Evolutionary conservation across 2,329 filamentous ascomycete genomes (phyloP).

Genomic region (Monosporascus sp.): DNA sequence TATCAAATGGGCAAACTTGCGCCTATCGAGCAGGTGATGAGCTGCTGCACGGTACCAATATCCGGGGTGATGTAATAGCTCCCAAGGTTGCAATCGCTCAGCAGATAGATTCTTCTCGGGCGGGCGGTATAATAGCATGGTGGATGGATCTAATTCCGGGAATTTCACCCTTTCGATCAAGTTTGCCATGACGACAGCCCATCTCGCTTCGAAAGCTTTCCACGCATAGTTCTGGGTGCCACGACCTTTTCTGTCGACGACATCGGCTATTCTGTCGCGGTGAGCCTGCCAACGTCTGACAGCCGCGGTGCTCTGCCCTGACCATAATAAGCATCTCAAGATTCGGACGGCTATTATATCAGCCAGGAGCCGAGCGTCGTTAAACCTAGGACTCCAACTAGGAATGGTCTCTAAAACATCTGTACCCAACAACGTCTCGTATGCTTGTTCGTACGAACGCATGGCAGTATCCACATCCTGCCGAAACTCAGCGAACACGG

Average conservation of each 20-base stretch:
- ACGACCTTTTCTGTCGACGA: slow-evolving; percentile 77
- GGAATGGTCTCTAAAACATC: slow-evolving; percentile 86
- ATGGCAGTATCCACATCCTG: slow-evolving; percentile 87
- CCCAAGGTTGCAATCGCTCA: slow-evolving; percentile 57
- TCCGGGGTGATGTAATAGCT: slow-evolving; percentile 58
- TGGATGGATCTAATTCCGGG: slow-evolving; percentile 41
- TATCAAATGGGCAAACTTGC: slow-evolving; percentile 49
- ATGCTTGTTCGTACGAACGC: slow-evolving; percentile 80
- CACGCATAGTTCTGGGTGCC: slow-evolving; percentile 88
- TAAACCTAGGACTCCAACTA: slow-evolving; percentile 85
- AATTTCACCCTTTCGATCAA: slow-evolving; percentile 51
- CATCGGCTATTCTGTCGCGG: slow-evolving; percentile 64
- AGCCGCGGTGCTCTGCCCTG: slow-evolving; percentile 70
- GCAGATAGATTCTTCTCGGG: slow-evolving; percentile 54
- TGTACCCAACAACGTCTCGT: slow-evolving; percentile 73
- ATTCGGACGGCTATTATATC: slow-evolving; percentile 77
- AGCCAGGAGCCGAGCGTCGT: slow-evolving; percentile 83
- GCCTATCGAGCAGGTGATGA: slow-evolving; percentile 48
- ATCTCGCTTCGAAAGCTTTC: slow-evolving; percentile 85
- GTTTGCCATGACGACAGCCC: slow-evolving; percentile 58
- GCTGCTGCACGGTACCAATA: slow-evolving; percentile 62
- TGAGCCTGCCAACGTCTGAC: slow-evolving; percentile 78
- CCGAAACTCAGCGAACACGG: slow-evolving; percentile 84
- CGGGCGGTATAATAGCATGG: slow-evolving; percentile 41
- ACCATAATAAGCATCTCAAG: slow-evolving; percentile 77